Evolutionary conservation across 2,329 filamentous ascomycete species (phyloP), one percentile per base, ranked within the genome.

Genomic region (Aspergillus terreus): DNA sequence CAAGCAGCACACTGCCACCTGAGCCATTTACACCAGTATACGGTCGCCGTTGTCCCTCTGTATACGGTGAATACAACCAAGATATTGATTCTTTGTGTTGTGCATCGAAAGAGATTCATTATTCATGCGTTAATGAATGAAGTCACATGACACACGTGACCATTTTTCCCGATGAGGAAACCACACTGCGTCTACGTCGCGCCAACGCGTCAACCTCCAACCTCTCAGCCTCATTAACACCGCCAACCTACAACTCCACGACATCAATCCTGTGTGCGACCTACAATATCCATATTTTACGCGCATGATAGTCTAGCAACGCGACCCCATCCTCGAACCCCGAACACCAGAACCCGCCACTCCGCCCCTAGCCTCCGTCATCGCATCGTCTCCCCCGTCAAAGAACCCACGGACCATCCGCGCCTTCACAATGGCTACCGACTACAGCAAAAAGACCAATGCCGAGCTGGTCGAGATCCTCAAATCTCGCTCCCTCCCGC

Each of bases 401-500:
- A 41, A 40, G 49, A 23, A 41, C 44, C 48, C 42, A 47, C 30
- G 21, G 45, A 15, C 38, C 30, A 36, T 12, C 50, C 40, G 42
- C 40, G 7, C 40, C 17, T 25, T 10, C 60, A 59, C 55, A 41
- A 74, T 73, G 71, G 59, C 71, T 38, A 65, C 70, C 52, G 75
- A 78, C 54, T 78, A 78, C 68, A 65, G 68, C 55, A 78, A 77
- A 58, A 77, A 77, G 63, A 78, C 76, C 47, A 76, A 77, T 49
- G 74, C 72, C 15, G 75, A 78, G 54, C 64, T 78, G 40, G 65
- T 75, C 52, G 76, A 78, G 56, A 74, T 78, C 35, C 72, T 78
- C 53, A 78, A 78, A 60, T 65, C 71, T 19, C 75, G 76, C 38
- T 71, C 66, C n/a, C 67, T 78, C 36, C 68, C 74, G 6, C 71